Evolutionary conservation across 305 asterid genomes (phyloP).

Genomic region (Fraxinus xanthoxyloides): DNA sequence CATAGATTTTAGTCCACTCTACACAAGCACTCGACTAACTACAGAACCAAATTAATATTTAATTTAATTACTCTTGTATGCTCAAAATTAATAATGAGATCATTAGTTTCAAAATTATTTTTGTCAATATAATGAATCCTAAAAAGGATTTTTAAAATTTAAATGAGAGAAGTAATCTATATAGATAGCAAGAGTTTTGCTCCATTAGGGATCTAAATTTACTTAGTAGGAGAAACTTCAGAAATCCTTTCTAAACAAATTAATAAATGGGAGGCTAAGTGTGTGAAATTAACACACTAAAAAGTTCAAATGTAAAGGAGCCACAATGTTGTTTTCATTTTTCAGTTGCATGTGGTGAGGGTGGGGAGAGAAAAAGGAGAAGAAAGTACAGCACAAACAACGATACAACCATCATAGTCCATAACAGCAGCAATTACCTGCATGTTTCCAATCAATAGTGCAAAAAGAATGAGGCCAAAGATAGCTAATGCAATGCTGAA

Average conservation of each 20-base stretch:
- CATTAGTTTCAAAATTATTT: neutral
- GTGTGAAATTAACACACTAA: neutral
- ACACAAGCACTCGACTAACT: neutral
- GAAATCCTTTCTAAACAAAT: neutral
- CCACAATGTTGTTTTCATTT: neutral
- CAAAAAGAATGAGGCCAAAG: conserved; percentile 94
- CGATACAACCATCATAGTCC: neutral
- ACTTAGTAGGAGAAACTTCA: neutral
- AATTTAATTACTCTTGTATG: neutral
- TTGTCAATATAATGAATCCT: neutral
- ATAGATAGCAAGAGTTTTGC: neutral
- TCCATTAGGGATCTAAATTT: neutral
- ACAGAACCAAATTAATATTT: neutral
- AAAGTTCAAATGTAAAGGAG: neutral
- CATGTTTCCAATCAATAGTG: conserved; percentile 98
- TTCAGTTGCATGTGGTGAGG: neutral
- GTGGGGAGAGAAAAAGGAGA: neutral
- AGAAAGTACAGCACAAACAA: conserved; percentile 5
- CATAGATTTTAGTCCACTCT: neutral
- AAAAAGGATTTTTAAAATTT: neutral
- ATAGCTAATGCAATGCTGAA: conserved; percentile 97
- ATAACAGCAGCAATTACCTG: conserved; percentile 55
- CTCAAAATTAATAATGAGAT: neutral
- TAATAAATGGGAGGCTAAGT: neutral
- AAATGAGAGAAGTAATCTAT: neutral